Conservation (phyloP, 2,329 filamentous ascomycete genomes). For the Fusarium begoniae region DNA sequence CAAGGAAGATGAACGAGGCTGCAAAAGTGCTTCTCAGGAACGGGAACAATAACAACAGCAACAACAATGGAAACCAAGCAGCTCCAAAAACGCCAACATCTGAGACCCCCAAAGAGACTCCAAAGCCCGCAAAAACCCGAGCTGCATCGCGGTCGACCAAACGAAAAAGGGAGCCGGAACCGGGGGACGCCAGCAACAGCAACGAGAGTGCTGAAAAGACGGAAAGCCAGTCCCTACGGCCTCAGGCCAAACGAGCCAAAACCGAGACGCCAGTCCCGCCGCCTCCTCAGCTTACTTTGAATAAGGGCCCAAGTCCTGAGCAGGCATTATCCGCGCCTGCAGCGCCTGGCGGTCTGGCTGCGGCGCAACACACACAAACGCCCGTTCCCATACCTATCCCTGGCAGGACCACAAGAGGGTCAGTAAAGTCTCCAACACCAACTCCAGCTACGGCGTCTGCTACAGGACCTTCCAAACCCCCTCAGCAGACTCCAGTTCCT, state of each 20-base stretch:
- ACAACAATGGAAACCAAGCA: conserved; percentile 25
- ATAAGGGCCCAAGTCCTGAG: conserved; percentile 41
- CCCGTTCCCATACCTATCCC: conserved; percentile 53
- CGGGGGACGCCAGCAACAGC: conserved; percentile 43
- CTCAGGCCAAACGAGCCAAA: conserved; percentile 62
- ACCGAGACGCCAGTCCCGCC: conserved; percentile 66
- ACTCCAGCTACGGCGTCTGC: conserved; percentile 39
- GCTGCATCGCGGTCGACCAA: conserved; percentile 51
- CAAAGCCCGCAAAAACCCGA: conserved; percentile 42
- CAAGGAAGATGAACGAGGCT: conserved; percentile 60
- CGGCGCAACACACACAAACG: conserved; percentile 50
- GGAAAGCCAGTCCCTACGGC: conserved; percentile 47
- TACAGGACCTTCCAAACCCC: conserved; percentile 45
- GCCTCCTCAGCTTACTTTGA: conserved; percentile 49
- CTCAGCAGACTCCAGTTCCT: conserved; percentile 50
- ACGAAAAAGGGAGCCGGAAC: conserved; percentile 56
- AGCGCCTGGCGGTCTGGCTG: conserved; percentile 26
- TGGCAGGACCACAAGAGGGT: conserved; percentile 41
- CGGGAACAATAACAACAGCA: conserved; percentile 24
- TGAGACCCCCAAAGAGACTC: conserved; percentile 42
- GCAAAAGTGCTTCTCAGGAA: conserved; percentile 56
- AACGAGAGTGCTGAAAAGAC: conserved; percentile 36
- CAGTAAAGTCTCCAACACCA: conserved; percentile 46
- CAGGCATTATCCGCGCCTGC: conserved; percentile 28
- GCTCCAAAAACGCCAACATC: conserved; percentile 40